A percentile compares a stretch with the other conserved stretches of the same genome.
These are phyloP conservation scores for Endotrypanum monterogeii DNA, from an alignment of 208 protist species.

Conservation along the genomic window DNA sequence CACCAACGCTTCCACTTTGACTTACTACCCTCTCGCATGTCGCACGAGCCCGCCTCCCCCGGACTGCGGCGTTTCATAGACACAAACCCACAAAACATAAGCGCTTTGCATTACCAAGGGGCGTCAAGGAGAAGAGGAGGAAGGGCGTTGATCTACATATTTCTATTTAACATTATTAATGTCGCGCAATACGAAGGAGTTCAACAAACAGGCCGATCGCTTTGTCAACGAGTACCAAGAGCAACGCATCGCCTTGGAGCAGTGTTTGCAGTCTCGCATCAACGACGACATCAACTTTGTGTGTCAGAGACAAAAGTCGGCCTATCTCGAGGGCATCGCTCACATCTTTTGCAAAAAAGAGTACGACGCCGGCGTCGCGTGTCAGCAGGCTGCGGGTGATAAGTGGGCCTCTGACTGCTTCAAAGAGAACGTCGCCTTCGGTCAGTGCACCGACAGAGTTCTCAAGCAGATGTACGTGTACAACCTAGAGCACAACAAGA, in stretches of 20 bases:
- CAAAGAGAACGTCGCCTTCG: conserved; percentile 84
- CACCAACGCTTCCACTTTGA: neutral
- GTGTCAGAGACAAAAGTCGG: conserved; percentile 75
- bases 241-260: conserved; percentile 62
- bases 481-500: conserved; percentile 79
- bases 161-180: conserved; percentile 36
- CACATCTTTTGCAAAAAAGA: conserved; percentile 75
- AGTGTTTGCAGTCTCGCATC: conserved; percentile 71
- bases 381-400: conserved; percentile 67
- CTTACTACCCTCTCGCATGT: neutral
- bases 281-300: conserved; percentile 91
- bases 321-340: conserved; percentile 77
- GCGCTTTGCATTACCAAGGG: neutral
- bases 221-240: conserved; percentile 62
- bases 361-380: conserved; percentile 75
- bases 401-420: conserved; percentile 85
- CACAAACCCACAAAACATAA: neutral
- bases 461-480: conserved; percentile 89
- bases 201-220: conserved; percentile 69
- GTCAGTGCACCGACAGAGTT: conserved; percentile 76
- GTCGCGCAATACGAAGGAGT: conserved; percentile 86
- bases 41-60: neutral
- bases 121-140: neutral
- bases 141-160: neutral
- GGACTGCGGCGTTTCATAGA: neutral